Percentiles rank a stretch among this genome's conserved stretches.
Conservation (phyloP, 768 basidiomycete species). For the Paxillus ammoniavirescens region DNA sequence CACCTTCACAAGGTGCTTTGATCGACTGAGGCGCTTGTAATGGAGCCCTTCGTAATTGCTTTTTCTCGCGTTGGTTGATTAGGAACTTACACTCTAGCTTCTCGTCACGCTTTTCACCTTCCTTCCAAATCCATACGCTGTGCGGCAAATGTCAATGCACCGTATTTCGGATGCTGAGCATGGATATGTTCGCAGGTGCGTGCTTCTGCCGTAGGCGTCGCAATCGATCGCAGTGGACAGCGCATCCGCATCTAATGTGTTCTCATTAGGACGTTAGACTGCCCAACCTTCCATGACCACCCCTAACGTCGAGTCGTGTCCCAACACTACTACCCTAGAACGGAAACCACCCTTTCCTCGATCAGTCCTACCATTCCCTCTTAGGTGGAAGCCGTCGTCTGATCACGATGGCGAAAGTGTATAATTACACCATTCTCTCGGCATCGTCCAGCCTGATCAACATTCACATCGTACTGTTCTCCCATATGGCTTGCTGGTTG, state of each 20-base stretch:
- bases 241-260: background rate
- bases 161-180: background rate
- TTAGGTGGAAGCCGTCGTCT: background rate
- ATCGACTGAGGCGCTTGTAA: background rate
- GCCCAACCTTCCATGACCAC: background rate
- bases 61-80: background rate
- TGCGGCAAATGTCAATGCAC: background rate
- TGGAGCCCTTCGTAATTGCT: background rate
- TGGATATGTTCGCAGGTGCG: background rate
- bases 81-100: background rate
- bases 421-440: background rate
- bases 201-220: background rate
- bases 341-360: background rate
- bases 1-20: background rate
- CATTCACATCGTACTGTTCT: background rate
- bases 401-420: background rate
- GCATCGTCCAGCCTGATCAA: background rate
- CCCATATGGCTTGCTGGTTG: background rate
- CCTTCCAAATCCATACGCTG: background rate
- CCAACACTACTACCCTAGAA: background rate
- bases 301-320: background rate
- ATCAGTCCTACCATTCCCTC: background rate
- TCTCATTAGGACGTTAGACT: background rate
- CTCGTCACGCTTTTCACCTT: background rate
- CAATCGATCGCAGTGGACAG: background rate